Base-by-base conservation (phyloP, 495 filamentous ascomycete species). In the Xylaria venustula region DNA sequence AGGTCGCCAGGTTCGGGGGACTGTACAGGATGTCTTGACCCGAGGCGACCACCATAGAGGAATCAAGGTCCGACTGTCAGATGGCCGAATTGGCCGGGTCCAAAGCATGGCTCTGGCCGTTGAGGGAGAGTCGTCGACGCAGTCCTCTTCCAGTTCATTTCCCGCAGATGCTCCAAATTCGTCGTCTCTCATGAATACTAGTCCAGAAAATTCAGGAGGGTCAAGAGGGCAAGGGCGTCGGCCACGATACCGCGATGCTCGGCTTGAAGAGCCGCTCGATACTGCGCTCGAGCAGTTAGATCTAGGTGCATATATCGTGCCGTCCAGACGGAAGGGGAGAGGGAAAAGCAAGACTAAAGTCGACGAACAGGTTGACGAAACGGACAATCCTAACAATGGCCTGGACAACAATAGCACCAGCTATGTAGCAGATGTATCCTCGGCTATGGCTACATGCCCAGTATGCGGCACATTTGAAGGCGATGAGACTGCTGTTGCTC, bases 61-160 rank as follows among this genome's bases (percentile, higher is more conserved):
- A 49, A 88, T 92, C 73, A 92, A 92, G 74, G 89, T 92, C 15
- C 81, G 87, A 2, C 73, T 91, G 1, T 67, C 73, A 15, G 85
- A 89, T 71, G 89, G 89, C 5, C 76, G 85, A 47, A 79, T 91
- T 15, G 89, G 89, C 2, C 73, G 89, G 32, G 87, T 91, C 30
- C 88, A 91, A 69, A 77, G 71, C 61, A 78, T 87, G 65, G 63
- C 67, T 20, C 58, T 66, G 5, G 59, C 71, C 5, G 37, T 17
- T 48, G 56, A 52, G 3, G 67, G 53, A 7, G 65, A 58, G 25
- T 63, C 57, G 3, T 58, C 34, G 1, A 57, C 67, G 34, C 67
- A 52, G 41, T 61, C 61, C 4, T 60, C 71, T 54, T 51, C 61
- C 22, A 62, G 63, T 25, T 44, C 69, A 47, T 23, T 34, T 26